phyloP scores from a whole-genome alignment of 2,329 filamentous ascomycete species.

The Penicillium italicum region DNA sequence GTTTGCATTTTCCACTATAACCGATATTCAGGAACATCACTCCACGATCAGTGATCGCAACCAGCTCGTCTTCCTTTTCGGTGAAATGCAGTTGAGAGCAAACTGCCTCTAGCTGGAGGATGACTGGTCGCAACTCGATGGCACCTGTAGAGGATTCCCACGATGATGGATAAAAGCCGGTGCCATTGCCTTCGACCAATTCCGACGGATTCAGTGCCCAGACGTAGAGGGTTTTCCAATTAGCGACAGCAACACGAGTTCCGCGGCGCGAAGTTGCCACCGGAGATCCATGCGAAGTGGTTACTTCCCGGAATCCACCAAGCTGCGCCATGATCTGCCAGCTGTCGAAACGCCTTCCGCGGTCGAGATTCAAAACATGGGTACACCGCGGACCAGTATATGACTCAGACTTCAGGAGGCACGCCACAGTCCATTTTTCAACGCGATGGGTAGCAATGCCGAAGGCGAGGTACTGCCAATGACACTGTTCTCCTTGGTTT shows the following conservation, averaged over 20 bases:
- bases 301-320: slow-evolving; percentile 33
- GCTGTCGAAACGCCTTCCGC: slow-evolving; percentile 36
- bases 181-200: slow-evolving; percentile 32
- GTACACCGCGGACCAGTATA: slow-evolving; percentile 28
- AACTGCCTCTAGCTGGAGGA: slow-evolving; percentile 36
- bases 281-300: slow-evolving; percentile 38
- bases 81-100: slow-evolving; percentile 38
- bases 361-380: slow-evolving; percentile 39
- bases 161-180: slow-evolving; percentile 33
- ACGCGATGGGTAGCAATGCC: slow-evolving; percentile 36
- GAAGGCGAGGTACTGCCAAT: slow-evolving; percentile 41
- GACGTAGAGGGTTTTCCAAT: slow-evolving; percentile 42
- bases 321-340: slow-evolving; percentile 40
- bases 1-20: slow-evolving; percentile 24
- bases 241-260: slow-evolving; percentile 41
- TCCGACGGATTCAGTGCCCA: slow-evolving; percentile 41
- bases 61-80: slow-evolving; percentile 36
- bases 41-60: slow-evolving; percentile 43
- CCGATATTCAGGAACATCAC: slow-evolving; percentile 39
- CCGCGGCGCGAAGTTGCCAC: slow-evolving; percentile 36
- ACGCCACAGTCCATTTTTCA: slow-evolving; percentile 37
- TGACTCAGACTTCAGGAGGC: slow-evolving; percentile 36
- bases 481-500: slow-evolving; percentile 24
- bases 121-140: slow-evolving; percentile 33
- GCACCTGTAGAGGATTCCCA: slow-evolving; percentile 22